Percentiles rank a stretch among this genome's conserved stretches.
Conservation (phyloP, 331 rosid species). For the Quercus phellos region DNA sequence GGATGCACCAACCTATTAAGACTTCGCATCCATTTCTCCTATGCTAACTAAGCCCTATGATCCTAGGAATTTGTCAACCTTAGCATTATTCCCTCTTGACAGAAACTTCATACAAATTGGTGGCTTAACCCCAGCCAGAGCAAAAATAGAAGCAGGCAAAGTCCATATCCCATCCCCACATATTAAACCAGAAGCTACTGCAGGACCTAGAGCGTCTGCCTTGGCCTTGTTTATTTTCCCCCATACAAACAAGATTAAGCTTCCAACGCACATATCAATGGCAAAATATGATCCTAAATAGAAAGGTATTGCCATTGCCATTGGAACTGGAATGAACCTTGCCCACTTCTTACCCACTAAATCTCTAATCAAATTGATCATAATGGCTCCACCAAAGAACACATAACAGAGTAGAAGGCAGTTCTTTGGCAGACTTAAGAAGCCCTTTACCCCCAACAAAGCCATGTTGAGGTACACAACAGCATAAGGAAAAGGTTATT, state of each 20-base stretch:
- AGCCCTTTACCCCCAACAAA: too few relatives aligned
- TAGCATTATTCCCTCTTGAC: constrained; percentile 40
- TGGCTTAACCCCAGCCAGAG: constrained; percentile 62
- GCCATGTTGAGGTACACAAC: too few relatives aligned
- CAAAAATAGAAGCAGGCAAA: constrained; percentile 67
- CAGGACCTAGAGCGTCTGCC: constrained; percentile 69
- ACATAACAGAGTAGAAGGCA: too few relatives aligned
- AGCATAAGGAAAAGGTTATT: too few relatives aligned
- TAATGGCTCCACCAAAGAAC: too few relatives aligned
- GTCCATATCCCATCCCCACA: constrained; percentile 80
- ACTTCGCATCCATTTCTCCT: not conserved
- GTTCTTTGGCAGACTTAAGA: too few relatives aligned
- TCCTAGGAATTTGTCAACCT: constrained; percentile 35
- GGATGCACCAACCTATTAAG: too few relatives aligned
- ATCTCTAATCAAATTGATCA: too few relatives aligned
- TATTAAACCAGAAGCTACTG: constrained; percentile 78
- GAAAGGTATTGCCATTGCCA: constrained; percentile 60
- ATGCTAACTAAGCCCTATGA: constrained; percentile 14
- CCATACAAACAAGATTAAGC: constrained; percentile 58
- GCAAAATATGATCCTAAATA: constrained; percentile 42
- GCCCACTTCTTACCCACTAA: not conserved
- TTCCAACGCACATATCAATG: constrained; percentile 58
- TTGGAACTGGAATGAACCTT: constrained; percentile 37
- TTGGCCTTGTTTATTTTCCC: constrained; percentile 42
- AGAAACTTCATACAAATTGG: constrained; percentile 80